phyloP scores from a whole-genome alignment of 352 stramenopile species.

The Paralagenidium karlingii region DNA sequence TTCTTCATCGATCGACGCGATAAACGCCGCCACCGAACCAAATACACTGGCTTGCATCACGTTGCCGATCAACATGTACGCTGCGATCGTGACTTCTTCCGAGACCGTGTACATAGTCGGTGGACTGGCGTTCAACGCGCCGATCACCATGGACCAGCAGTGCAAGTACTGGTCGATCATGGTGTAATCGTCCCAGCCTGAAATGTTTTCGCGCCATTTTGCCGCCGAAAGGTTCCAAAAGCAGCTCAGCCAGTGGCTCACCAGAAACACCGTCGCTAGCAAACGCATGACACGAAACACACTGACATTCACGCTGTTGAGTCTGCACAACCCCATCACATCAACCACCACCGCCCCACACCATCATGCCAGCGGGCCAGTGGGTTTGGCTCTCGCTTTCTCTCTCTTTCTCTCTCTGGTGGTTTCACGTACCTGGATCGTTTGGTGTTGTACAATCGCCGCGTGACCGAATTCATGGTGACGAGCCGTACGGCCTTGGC shows the following conservation, averaged over 20 bases:
- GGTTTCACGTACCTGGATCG: too few species aligned
- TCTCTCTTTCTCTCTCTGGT: too few species aligned
- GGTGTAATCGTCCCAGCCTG: slow-evolving; percentile 8
- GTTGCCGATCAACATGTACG: slow-evolving; percentile 62
- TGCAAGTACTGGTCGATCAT: slow-evolving; percentile 25
- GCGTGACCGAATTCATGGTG: slow-evolving; percentile 45
- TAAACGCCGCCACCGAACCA: slow-evolving; percentile 40
- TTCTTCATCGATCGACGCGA: slow-evolving; percentile 55
- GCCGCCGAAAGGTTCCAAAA: slow-evolving; percentile 45
- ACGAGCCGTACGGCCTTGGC: slow-evolving; percentile 48
- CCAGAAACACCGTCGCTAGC: slow-evolving; percentile 32
- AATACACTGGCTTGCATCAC: slow-evolving; percentile 60
- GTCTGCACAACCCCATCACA: too few species aligned
- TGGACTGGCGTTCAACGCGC: slow-evolving; percentile 52
- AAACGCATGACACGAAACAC: slow-evolving; percentile 39
- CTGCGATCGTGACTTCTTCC: slow-evolving; percentile 39
- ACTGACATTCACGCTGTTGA: slow-evolving; percentile 47
- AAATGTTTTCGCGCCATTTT: slow-evolving; percentile 23
- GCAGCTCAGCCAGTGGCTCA: slow-evolving; percentile 42
- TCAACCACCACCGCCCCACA: too few species aligned
- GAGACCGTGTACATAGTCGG: slow-evolving; percentile 30
- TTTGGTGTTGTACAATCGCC: slow-evolving; percentile 41
- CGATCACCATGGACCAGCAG: slow-evolving; percentile 41
- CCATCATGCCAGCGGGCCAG: too few species aligned
- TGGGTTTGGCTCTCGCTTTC: too few species aligned